A percentile compares a stretch with the other conserved stretches of the same genome.
These are phyloP conservation scores for Geum urbanum DNA, from an alignment of 306 rosid species.

Conservation along the genomic window DNA sequence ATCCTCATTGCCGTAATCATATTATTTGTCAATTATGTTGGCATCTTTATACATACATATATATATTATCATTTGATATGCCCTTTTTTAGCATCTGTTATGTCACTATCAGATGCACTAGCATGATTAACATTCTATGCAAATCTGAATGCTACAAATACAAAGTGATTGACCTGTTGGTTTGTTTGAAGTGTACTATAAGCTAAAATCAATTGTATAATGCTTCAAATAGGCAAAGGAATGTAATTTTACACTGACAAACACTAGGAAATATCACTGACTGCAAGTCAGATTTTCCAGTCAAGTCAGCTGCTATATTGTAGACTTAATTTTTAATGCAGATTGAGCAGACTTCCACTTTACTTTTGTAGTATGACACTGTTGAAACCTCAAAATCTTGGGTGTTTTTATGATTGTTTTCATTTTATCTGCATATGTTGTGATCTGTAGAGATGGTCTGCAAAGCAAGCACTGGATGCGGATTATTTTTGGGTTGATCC, in stretches of 20 bases:
- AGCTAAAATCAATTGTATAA: neutral
- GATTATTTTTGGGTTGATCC: slow-evolving; percentile 78
- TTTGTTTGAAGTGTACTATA: neutral
- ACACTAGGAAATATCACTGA: neutral
- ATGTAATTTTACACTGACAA: neutral
- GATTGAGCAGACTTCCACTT: slow-evolving; percentile 3
- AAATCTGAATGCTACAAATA: neutral
- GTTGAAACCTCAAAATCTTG: neutral
- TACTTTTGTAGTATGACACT: neutral
- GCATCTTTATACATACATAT: neutral
- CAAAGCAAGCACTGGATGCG: slow-evolving; percentile 65
- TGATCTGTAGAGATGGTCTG: slow-evolving; percentile 50
- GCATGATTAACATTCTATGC: neutral
- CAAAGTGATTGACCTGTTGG: neutral
- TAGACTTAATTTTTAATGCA: neutral
- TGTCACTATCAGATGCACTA: neutral
- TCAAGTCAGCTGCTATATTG: neutral
- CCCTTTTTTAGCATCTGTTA: neutral
- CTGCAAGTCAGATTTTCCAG: neutral
- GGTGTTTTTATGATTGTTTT: slow-evolving; percentile 3
- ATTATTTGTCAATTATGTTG: neutral
- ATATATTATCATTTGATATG: too few species aligned
- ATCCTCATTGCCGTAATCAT: neutral
- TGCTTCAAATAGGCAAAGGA: slow-evolving; percentile 1
- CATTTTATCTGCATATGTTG: slow-evolving; percentile 19